Evolutionary conservation across 2,329 filamentous ascomycete species (phyloP).

Genomic region (Periconia sp.): DNA sequence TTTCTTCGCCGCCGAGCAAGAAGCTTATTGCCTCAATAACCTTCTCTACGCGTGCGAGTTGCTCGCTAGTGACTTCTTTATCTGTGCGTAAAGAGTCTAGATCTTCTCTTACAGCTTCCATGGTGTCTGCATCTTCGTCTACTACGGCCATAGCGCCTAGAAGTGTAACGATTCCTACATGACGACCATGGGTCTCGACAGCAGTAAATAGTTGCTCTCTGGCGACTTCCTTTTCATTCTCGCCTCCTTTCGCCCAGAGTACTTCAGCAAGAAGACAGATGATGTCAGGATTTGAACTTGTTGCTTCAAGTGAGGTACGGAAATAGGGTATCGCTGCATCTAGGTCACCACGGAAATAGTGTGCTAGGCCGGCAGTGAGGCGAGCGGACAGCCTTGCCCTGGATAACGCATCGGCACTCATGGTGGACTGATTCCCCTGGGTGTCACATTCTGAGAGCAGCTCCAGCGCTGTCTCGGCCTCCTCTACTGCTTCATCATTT

Average conservation of each 20-base stretch:
- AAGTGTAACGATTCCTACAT: conserved; percentile 80
- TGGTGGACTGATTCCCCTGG: conserved; percentile 52
- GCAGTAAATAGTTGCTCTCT: conserved; percentile 80
- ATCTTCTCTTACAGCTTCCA: conserved; percentile 81
- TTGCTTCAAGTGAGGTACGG: conserved; percentile 78
- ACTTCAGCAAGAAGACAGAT: conserved; percentile 89
- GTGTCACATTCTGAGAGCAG: conserved; percentile 73
- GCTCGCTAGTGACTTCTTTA: conserved; percentile 65
- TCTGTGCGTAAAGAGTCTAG: conserved; percentile 74
- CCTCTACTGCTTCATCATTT: conserved; percentile 74
- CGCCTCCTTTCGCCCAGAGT: conserved; percentile 85
- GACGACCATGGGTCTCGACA: conserved; percentile 74
- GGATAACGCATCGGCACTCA: conserved; percentile 68
- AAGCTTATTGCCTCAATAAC: conserved; percentile 77
- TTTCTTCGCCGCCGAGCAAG: conserved; percentile 55
- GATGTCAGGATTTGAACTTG: conserved; percentile 77
- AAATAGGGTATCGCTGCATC: conserved; percentile 79
- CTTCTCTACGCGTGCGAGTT: conserved; percentile 74
- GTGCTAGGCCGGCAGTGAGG: conserved; percentile 81
- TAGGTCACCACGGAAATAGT: conserved; percentile 72
- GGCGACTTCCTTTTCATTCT: conserved; percentile 75
- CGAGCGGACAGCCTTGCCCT: conserved; percentile 83
- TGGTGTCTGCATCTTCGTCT: conserved; percentile 77
- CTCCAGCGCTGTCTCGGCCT: conserved; percentile 79
- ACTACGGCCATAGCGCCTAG: conserved; percentile 84